These are phyloP conservation scores for Russula griseocarnosa DNA, from an alignment of 768 basidiomycete genomes.

Conservation along the genomic window DNA sequence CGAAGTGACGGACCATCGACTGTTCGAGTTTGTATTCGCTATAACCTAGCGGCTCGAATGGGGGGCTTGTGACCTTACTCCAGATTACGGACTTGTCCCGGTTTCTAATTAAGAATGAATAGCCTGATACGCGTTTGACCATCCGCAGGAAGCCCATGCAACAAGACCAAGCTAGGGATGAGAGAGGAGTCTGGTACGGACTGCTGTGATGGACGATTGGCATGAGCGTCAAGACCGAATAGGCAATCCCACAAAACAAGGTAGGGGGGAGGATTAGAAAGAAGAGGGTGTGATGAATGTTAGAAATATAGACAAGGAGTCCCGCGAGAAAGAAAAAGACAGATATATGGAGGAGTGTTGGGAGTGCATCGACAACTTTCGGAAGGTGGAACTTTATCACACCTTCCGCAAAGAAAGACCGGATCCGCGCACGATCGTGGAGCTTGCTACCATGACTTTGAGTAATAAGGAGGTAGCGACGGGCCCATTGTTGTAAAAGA, in stretches of 20 bases:
- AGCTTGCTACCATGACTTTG: not conserved
- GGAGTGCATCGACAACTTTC: not conserved
- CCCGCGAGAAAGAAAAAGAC: not conserved
- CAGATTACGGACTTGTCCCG: not conserved
- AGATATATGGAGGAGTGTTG: not conserved
- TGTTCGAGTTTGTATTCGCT: not conserved
- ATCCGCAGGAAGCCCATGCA: too few species aligned
- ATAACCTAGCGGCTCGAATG: not conserved
- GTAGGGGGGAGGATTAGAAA: not conserved
- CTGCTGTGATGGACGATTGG: slow-evolving; percentile 2
- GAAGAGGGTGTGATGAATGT: not conserved
- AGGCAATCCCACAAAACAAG: not conserved
- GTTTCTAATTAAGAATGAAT: not conserved
- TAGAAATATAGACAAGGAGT: not conserved
- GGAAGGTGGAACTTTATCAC: slow-evolving; percentile 1
- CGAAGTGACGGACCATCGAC: not conserved
- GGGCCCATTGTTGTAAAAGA: slow-evolving; percentile 5
- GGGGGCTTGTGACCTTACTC: not conserved
- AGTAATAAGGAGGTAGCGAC: not conserved
- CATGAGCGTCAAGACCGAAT: not conserved
- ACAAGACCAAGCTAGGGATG: not conserved
- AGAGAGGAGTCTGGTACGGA: too few species aligned
- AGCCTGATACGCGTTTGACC: too few species aligned
- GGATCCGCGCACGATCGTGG: not conserved
- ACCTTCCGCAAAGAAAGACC: slow-evolving; percentile 1